These are phyloP conservation scores for Aureobasidium sp. DNA, from an alignment of 2,329 filamentous ascomycete species.

Conservation along the genomic window DNA sequence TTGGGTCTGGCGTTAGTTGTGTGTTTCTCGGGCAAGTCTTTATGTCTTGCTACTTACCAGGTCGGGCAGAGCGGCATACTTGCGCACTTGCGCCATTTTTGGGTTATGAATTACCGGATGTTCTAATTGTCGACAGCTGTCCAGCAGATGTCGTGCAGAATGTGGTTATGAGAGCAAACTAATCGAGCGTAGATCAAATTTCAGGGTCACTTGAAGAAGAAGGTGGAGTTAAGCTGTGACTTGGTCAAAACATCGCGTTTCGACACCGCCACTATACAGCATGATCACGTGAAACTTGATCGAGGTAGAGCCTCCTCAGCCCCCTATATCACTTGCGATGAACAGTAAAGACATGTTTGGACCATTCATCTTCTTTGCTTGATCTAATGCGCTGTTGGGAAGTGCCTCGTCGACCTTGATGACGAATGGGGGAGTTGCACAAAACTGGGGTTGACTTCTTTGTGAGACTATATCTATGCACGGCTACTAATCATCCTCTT, in stretches of 20 bases:
- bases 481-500: background rate
- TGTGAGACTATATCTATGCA: background rate
- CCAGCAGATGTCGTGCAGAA: background rate
- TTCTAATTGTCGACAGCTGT: background rate
- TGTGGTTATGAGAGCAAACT: background rate
- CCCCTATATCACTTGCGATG: background rate
- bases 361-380: background rate
- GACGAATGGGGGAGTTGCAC: background rate
- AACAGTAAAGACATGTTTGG: too few relatives aligned
- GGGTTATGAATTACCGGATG: background rate
- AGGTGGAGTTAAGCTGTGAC: background rate
- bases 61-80: conserved; percentile 19
- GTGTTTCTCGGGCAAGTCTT: too few relatives aligned
- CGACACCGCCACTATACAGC: background rate
- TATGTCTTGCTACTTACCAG: conserved; percentile 3
- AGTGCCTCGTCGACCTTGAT: too few relatives aligned
- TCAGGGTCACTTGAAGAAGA: background rate
- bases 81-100: conserved; percentile 18
- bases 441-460: background rate
- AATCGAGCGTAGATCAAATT: background rate
- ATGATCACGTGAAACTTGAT: too few relatives aligned
- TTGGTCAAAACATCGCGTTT: background rate
- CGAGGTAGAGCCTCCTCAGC: too few relatives aligned
- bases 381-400: background rate
- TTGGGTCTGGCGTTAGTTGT: background rate